Evolutionary conservation across 306 rosid genomes (phyloP), one percentile per base, ranked within the genome.

Genomic region (Erythrophleum fordii): DNA sequence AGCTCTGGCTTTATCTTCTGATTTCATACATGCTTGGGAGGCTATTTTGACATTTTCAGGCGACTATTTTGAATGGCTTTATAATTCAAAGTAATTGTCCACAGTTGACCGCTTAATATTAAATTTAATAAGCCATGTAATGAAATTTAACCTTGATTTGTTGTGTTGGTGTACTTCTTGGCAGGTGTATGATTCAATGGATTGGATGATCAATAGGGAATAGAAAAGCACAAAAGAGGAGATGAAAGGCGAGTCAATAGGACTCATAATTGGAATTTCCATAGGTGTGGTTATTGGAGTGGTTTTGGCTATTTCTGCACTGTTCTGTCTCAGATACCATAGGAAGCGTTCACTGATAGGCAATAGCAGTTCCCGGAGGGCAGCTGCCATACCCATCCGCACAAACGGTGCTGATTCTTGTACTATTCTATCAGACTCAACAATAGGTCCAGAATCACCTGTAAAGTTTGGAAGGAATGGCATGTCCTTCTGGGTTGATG

Each of bases 261-360:
- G 93, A 73, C 79, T 92, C 80, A 89, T 92, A 28, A 87, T 92
- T 77, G 97, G 97, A 79, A 85, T 88, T 80, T 91, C 95, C 22
- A 88, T 88, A 16, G 97, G 97, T 20, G 93, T 92, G 39, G 95
- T 92, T 87, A 91, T 92, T 79, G 97, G 97, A 68, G 78, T 92
- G 51, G 76, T 79, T 62, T 89, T 92, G 92, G 97, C 97, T 41
- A 79, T 91, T 66, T 86, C 80, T 48, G 86, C 89, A 13, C 86
- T 92, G 53, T 84, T 92, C 70, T 90, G 97, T 84, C 31, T 89
- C 51, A 83, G 91, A 72, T 92, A 85, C 80, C 97, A 91, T 20
- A 81, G 91, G 72, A 91, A 84, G 87, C 88, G 87, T 28, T 88
- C 92, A 0, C 95, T 91, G 78, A 89, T 92, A 48, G 97, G 95